Base-by-base conservation (phyloP, 75 land plant species). In the Pinus taeda region DNA sequence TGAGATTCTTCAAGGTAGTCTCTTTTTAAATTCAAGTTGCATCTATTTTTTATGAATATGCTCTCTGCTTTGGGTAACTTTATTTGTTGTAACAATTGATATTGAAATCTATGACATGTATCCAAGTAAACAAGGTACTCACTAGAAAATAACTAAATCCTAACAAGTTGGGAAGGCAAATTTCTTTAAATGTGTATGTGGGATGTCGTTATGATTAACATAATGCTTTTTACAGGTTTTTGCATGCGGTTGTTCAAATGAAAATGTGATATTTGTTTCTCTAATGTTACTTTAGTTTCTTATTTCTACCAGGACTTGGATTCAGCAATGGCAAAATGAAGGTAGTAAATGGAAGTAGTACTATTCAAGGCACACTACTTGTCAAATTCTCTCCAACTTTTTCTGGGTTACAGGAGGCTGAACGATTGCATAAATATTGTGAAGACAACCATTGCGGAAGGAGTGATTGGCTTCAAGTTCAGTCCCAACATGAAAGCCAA, bases 361-460 rank as follows among this genome's bases (percentile, higher is more conserved):
- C 77, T 11, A 79, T 79, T 75, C 75, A 72, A 14, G 84, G 85
- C 59, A 66, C 82, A 21, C 49, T 85, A 22, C 42, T 85, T 13
- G 90, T 83, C 55, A 90, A 77, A 57, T 85, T 83, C 72, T 39
- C 36, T 57, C 83, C 82, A 2, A 82, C 85, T 1, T 70, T 85
- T 74, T 81, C 92, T 60, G 89, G 90, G 2, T 57, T 87, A 33
- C 83, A 81, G 59, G 85, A 82, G 42, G 92, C 90, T 29, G 88
- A 85, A 49, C 78, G 63, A 57, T 81, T 90, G 70, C 87, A 88
- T 57, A 77, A 83, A 57, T 79, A 88, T 78, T 85, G 62, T 75
- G 76, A 69, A 37, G 78, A 82, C 45, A 83, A 81, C 4, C 79
- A 81, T 57, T 83, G 56, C 56, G 92, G 92, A 3, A 78, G 86